Evolutionary conservation across 805 yeast genomes (phyloP).

Genomic region (Alloascoidea africana): DNA sequence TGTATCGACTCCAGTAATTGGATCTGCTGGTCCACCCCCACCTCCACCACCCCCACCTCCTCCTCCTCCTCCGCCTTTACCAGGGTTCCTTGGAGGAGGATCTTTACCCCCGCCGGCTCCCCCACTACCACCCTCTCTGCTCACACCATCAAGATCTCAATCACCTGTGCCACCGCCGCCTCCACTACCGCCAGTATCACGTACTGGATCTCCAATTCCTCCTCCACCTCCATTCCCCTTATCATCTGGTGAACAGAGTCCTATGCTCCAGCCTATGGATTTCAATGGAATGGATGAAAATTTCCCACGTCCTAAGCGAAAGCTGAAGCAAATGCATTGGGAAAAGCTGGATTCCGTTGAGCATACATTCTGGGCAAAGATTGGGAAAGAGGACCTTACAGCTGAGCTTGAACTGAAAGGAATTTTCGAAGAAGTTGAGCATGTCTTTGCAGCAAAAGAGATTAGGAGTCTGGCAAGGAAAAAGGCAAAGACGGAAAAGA

Average conservation of each 20-base stretch:
- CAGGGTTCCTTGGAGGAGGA: conserved; percentile 11
- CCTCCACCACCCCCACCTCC: conserved; percentile 13
- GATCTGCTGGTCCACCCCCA: conserved; percentile 13
- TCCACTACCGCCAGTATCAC: conserved; percentile 17
- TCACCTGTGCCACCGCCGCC: conserved; percentile 24
- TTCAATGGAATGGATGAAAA: too few species aligned
- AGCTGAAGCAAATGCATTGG: conserved; percentile 94
- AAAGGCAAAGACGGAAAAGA: conserved; percentile 32
- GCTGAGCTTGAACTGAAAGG: conserved; percentile 63
- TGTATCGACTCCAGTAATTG: too few species aligned
- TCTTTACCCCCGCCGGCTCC: conserved; percentile 12
- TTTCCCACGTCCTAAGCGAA: conserved; percentile 55
- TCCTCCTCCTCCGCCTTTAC: conserved; percentile 22
- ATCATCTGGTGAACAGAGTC: conserved; percentile 17
- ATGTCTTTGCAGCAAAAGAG: conserved; percentile 75
- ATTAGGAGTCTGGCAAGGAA: conserved; percentile 31
- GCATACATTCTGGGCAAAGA: conserved; percentile 70
- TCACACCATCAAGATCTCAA: conserved; percentile 10
- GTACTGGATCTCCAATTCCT: conserved; percentile 16
- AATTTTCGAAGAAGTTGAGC: conserved; percentile 70
- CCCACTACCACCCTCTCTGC: conserved; percentile 9
- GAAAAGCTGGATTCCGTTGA: conserved; percentile 77
- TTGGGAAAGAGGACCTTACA: conserved; percentile 34
- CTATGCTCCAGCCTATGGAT: conserved; percentile 11
- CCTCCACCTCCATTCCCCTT: conserved; percentile 19